Conservation (phyloP, 2,329 filamentous ascomycete genomes). For the Epichloe baconii region DNA sequence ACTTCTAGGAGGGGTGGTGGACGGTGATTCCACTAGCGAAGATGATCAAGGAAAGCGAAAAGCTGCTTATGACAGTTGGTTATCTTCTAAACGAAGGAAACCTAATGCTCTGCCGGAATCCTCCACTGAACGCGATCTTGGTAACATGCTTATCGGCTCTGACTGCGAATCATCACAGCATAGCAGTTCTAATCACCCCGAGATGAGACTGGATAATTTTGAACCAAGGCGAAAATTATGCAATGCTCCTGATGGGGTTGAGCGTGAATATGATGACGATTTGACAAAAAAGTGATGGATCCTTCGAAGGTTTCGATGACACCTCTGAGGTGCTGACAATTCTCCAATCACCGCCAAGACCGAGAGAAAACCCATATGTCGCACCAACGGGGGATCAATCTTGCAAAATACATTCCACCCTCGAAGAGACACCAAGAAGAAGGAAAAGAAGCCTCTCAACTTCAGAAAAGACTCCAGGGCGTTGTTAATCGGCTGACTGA, state of each 20-base stretch:
- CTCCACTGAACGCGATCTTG: background rate
- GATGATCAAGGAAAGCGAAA: constrained; percentile 49
- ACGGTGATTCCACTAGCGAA: constrained; percentile 35
- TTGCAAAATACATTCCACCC: constrained; percentile 77
- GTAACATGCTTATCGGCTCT: background rate
- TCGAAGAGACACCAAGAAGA: constrained; percentile 51
- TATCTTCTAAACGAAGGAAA: constrained; percentile 38
- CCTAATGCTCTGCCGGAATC: constrained; percentile 10
- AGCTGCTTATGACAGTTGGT: constrained; percentile 45
- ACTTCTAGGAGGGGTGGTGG: constrained; percentile 51
- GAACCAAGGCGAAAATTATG: background rate
- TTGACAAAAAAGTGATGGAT: constrained; percentile 14
- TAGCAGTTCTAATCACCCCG: background rate
- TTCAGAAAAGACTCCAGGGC: constrained; percentile 74
- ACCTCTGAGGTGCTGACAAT: constrained; percentile 15
- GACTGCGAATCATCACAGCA: background rate
- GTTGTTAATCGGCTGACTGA: constrained; percentile 88
- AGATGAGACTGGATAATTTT: background rate
- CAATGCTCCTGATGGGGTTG: background rate
- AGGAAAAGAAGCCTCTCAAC: constrained; percentile 51
- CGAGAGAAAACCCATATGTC: constrained; percentile 78
- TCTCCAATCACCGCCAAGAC: constrained; percentile 24
- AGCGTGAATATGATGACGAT: background rate
- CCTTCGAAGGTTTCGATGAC: constrained; percentile 27
- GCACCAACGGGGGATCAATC: constrained; percentile 45